A percentile compares a stretch with the other conserved stretches of the same genome.
These are phyloP conservation scores for Pleurotus eryngii DNA, from an alignment of 768 basidiomycete genomes.

Conservation along the genomic window DNA sequence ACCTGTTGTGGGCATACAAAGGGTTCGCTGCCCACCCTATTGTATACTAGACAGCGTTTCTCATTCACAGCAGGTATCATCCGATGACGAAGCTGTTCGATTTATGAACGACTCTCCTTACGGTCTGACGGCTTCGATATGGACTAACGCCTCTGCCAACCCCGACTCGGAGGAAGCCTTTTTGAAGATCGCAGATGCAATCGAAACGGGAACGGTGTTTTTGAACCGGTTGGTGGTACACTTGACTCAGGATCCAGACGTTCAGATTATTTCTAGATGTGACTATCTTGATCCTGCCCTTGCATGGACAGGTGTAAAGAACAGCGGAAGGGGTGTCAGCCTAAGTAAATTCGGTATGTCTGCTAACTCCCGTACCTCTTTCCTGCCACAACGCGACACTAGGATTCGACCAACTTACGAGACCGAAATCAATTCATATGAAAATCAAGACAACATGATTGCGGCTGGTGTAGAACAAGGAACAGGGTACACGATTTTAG, in stretches of 20 bases:
- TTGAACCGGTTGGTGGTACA: slow-evolving; percentile 62
- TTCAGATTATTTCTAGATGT: slow-evolving; percentile 41
- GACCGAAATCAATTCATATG: slow-evolving; percentile 80
- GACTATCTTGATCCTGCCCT: slow-evolving; percentile 92
- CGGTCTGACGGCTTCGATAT: slow-evolving; percentile 91
- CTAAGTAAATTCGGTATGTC: slow-evolving; percentile 79
- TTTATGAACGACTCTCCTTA: slow-evolving; percentile 98
- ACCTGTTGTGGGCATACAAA: slow-evolving; percentile 90
- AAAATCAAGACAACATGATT: slow-evolving; percentile 54
- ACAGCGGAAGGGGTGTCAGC: slow-evolving; percentile 89
- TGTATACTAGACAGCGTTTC: neutral
- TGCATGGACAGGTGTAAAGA: slow-evolving; percentile 92
- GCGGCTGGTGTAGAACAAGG: neutral
- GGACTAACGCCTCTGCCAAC: slow-evolving; percentile 73
- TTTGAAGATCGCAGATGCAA: slow-evolving; percentile 57
- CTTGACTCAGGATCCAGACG: neutral
- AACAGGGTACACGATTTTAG: too few relatives aligned
- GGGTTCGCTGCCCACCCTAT: slow-evolving; percentile 44
- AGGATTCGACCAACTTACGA: slow-evolving; percentile 86
- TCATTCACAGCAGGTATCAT: slow-evolving; percentile 49
- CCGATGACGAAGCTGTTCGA: slow-evolving; percentile 82
- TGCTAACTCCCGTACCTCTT: slow-evolving; percentile 12
- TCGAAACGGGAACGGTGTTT: slow-evolving; percentile 92
- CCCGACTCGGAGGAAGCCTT: slow-evolving; percentile 68
- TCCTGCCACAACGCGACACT: slow-evolving; percentile 5